These are phyloP conservation scores for Cutaneotrichosporon cutaneum DNA, from an alignment of 1,284 basidiomycete genomes.

Conservation along the genomic window DNA sequence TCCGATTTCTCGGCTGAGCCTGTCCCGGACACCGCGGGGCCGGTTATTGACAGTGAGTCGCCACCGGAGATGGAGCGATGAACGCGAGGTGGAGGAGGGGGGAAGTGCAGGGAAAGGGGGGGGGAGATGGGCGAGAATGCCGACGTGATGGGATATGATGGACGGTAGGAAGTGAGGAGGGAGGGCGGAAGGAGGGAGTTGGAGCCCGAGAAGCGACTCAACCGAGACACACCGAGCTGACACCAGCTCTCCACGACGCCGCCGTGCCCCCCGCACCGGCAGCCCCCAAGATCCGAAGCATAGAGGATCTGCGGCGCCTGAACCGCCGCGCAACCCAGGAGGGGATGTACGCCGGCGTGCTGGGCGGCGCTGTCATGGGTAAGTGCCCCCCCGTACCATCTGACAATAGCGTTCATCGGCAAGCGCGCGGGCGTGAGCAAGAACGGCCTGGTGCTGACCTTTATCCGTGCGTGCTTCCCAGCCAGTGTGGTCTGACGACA, in stretches of 20 bases:
- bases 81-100: not conserved
- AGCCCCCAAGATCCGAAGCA: slow-evolving; percentile 14
- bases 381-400: not conserved
- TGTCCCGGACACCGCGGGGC: not conserved
- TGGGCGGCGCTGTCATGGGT: slow-evolving; percentile 24
- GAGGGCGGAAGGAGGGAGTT: not conserved
- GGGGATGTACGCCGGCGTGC: slow-evolving; percentile 26
- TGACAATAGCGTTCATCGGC: slow-evolving; percentile 20
- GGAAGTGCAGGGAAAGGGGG: no score
- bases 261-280: not conserved
- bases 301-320: slow-evolving; percentile 20
- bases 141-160: no score
- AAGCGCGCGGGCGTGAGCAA: slow-evolving; percentile 17
- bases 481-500: slow-evolving; percentile 11
- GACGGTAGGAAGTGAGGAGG: no score
- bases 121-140: no score
- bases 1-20: not conserved
- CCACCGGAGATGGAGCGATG: not conserved
- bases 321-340: slow-evolving; percentile 25
- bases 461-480: slow-evolving; percentile 27
- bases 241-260: slow-evolving; percentile 17
- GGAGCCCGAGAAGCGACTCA: not conserved
- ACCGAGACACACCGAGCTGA: not conserved
- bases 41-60: not conserved
- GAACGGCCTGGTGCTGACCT: slow-evolving; percentile 34